A percentile compares a stretch with the other conserved stretches of the same genome.
phyloP scores from a whole-genome alignment of 2,329 filamentous ascomycete genomes.

The Ophiosphaerella herpotricha region DNA sequence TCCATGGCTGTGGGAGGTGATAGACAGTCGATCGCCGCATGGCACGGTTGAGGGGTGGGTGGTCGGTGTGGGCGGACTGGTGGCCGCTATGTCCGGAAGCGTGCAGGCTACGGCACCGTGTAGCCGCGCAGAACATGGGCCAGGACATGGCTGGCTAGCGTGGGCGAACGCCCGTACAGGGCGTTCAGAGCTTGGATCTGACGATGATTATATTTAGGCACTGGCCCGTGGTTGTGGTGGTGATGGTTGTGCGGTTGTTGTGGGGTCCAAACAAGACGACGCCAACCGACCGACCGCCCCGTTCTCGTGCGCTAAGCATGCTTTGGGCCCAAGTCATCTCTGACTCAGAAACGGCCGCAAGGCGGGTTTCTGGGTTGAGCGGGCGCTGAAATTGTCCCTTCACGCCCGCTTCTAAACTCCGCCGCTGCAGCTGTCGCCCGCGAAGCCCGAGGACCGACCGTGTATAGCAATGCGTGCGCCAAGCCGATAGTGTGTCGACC shows the following conservation, averaged over 20 bases:
- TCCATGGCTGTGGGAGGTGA: slow-evolving; percentile 31
- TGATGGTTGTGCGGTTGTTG: background rate
- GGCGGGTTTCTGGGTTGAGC: background rate
- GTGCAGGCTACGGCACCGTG: slow-evolving; percentile 15
- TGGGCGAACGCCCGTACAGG: background rate
- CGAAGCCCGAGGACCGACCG: slow-evolving; percentile 14
- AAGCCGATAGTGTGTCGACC: slow-evolving; percentile 6
- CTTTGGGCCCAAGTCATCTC: background rate
- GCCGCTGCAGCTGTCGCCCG: too few species aligned
- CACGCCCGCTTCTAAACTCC: too few species aligned
- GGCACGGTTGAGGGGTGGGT: slow-evolving; percentile 15
- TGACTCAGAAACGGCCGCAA: slow-evolving; percentile 7
- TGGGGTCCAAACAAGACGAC: background rate
- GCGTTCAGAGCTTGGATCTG: background rate
- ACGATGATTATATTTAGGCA: slow-evolving; percentile 7
- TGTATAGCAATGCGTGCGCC: slow-evolving; percentile 1
- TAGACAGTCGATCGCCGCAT: slow-evolving; percentile 31
- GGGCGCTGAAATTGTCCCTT: background rate
- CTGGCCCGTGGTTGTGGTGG: background rate
- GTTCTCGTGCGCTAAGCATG: background rate
- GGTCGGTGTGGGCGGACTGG: slow-evolving; percentile 9
- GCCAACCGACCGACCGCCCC: background rate
- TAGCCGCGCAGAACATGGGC: slow-evolving; percentile 13
- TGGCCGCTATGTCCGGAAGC: slow-evolving; percentile 17
- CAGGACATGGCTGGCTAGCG: slow-evolving; percentile 4